These are phyloP conservation scores for Rhizophora mangle DNA, from an alignment of 345 rosid genomes.

Conservation along the genomic window DNA sequence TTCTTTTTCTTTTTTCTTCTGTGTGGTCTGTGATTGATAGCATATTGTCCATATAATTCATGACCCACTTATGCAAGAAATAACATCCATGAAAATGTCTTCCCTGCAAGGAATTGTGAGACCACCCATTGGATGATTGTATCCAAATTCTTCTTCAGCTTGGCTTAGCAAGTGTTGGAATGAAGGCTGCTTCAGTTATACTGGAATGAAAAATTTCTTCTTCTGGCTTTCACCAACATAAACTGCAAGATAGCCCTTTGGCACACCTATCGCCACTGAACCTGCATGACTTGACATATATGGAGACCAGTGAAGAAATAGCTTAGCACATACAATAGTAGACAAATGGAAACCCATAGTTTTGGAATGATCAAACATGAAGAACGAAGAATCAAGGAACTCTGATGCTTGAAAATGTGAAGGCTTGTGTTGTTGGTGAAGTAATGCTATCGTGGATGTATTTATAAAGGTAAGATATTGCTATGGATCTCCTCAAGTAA, in stretches of 20 bases:
- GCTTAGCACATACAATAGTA: conserved; percentile 9
- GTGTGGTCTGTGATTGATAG: no score
- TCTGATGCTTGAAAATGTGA: neutral
- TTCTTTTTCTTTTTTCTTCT: no score
- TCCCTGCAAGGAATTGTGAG: conserved; percentile 25
- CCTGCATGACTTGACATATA: neutral
- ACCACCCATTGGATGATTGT: conserved; percentile 22
- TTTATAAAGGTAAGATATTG: neutral
- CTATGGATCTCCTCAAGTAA: neutral
- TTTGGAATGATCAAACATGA: no score
- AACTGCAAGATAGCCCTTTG: conserved; percentile 27
- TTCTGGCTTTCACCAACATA: conserved; percentile 30
- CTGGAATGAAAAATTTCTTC: conserved; percentile 37
- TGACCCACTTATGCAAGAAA: conserved; percentile 5
- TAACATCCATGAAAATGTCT: conserved; percentile 19
- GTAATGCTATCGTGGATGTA: neutral
- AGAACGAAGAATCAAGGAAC: no score
- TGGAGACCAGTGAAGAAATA: neutral
- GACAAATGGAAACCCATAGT: conserved; percentile 18
- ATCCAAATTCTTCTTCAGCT: conserved; percentile 35
- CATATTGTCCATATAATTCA: neutral
- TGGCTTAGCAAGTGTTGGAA: conserved; percentile 34
- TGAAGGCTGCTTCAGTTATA: conserved; percentile 35
- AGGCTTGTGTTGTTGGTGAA: neutral
- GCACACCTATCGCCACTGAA: conserved; percentile 14